These are phyloP conservation scores for Halenospora varia DNA, from an alignment of 495 filamentous ascomycete species.

Conservation along the genomic window DNA sequence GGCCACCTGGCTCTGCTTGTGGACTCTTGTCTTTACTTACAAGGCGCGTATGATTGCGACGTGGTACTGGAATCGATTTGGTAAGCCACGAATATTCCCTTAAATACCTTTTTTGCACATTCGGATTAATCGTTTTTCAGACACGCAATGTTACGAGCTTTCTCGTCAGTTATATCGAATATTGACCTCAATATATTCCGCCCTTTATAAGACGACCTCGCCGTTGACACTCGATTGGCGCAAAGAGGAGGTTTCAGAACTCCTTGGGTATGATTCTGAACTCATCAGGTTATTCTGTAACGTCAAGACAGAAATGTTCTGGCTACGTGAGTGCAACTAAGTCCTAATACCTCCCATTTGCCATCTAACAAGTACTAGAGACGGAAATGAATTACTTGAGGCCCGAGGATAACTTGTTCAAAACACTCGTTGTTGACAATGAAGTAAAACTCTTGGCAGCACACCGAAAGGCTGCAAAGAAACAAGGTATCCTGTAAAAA, in stretches of 20 bases:
- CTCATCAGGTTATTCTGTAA: background rate
- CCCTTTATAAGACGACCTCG: slow-evolving; percentile 1
- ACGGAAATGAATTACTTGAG: background rate
- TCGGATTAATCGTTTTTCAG: too few species aligned
- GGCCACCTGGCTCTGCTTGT: background rate
- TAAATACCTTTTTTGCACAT: too few species aligned
- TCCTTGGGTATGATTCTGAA: background rate
- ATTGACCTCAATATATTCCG: background rate
- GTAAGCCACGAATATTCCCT: too few species aligned
- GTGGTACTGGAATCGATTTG: background rate
- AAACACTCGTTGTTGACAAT: too few species aligned
- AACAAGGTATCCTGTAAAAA: too few species aligned
- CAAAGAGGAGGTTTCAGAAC: background rate
- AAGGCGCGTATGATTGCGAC: background rate
- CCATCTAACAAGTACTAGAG: too few species aligned
- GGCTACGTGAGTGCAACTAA: background rate
- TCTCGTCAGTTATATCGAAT: background rate
- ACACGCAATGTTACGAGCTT: background rate
- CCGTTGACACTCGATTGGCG: slow-evolving; percentile 1
- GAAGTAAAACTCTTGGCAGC: too few species aligned
- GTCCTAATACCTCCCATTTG: background rate
- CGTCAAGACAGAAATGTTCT: slow-evolving; percentile 3
- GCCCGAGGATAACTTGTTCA: slow-evolving; percentile 1
- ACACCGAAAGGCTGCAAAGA: too few species aligned
- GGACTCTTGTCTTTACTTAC: background rate